Base-by-base conservation (phyloP, 345 rosid species). In the Euphorbia lathyris region DNA sequence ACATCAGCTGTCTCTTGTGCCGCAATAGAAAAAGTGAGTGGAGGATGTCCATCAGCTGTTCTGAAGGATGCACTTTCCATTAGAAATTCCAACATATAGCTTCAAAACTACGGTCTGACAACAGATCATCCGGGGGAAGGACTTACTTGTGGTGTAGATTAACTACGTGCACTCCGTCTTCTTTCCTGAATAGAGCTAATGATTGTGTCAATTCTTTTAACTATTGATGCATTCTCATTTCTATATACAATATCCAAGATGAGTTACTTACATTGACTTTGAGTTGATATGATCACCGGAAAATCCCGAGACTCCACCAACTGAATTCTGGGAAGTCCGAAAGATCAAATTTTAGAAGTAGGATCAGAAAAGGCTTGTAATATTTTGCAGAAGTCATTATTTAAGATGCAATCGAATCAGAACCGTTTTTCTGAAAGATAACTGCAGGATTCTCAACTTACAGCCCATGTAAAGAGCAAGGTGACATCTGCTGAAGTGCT, bases 391-490 rank as follows among this genome's bases (percentile, higher is more conserved):
- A 47, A 47, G 17, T 47, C 17, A 47, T 47, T 47, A 47, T 47
- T 14, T 16, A 47, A 12, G n/a, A 47, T 47, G 51, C 51, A 9
- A 47, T 47, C 8, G 19, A 47, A 47, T 16, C 4, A 7, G 51
- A 47, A 47, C 4, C 47, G 20, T 8, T 17, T 22, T 36, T 19
- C 2, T n/a, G 7, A 32, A n/a, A 36, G 3, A 61, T 4, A 12
- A 63, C 7, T 50, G 38, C 27, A 71, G 53, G 8, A 34, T 50
- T 55, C 63, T 40, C 22, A 71, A 79, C 97, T 87, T 80, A 95
- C 99, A 40, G 97, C 83, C 97, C 97, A 95, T 27, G 97, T 88
- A 77, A 92, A 95, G 74, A 95, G 92, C 83, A 92, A 79, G 43
- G 93, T 88, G 70, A 77, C 88, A 78, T 90, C 80, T 13, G 99